A percentile compares a stretch with the other conserved stretches of the same genome.
Conservation (phyloP, 176 grass and related monocot genomes). For the Phyllostachys edulis region DNA sequence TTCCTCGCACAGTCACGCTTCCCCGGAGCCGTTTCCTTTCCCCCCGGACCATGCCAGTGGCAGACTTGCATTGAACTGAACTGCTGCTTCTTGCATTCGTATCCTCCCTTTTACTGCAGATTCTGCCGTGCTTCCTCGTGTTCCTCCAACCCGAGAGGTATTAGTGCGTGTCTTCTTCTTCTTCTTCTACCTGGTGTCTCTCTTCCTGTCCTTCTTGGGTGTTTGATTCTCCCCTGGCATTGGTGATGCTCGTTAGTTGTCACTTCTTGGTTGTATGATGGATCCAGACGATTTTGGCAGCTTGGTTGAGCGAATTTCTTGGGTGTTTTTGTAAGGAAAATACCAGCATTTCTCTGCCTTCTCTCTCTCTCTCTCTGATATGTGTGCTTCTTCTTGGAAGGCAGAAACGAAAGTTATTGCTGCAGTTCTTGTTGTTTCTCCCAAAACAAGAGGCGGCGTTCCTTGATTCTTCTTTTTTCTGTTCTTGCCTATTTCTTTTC, state of each 20-base stretch:
- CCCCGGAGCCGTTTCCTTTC: conserved; percentile 6
- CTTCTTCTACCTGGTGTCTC: neutral
- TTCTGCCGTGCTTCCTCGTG: neutral
- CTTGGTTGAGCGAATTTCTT: neutral
- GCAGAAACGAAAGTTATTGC: neutral
- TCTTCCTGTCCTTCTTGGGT: neutral
- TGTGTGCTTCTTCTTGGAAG: neutral
- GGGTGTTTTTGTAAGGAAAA: neutral
- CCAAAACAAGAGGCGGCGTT: neutral
- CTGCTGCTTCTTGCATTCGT: neutral
- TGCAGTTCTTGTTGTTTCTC: neutral
- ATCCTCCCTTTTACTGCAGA: neutral
- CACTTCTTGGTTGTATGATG: neutral
- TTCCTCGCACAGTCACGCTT: neutral
- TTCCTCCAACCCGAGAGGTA: neutral
- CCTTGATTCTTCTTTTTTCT: neutral
- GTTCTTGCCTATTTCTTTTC: neutral
- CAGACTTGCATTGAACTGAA: neutral
- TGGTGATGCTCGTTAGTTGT: neutral
- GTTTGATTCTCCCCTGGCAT: neutral
- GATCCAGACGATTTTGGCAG: neutral
- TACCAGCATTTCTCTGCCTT: neutral
- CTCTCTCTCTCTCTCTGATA: neutral
- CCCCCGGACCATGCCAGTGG: neutral
- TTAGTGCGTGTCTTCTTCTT: neutral